Conservation (phyloP, 2,329 filamentous ascomycete species). For the Chaetomium sp. region DNA sequence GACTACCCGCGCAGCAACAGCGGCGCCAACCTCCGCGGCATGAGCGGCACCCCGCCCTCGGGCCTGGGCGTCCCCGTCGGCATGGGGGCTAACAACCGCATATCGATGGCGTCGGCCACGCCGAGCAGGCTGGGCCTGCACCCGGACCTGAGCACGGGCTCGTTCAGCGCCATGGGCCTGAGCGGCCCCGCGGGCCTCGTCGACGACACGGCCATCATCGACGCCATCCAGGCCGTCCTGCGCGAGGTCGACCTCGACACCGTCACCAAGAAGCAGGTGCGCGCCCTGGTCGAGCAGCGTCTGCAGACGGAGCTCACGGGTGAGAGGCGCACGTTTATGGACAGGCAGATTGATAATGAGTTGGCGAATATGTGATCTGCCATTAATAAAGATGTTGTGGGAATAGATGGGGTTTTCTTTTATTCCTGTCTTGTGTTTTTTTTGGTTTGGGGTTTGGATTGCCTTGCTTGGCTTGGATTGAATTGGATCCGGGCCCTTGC, state of each 20-base stretch:
- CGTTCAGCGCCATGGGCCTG: slow-evolving; percentile 58
- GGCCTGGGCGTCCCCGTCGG: slow-evolving; percentile 36
- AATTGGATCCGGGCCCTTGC: not conserved
- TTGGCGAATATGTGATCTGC: slow-evolving; percentile 79
- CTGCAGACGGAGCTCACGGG: slow-evolving; percentile 86
- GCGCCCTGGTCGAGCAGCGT: slow-evolving; percentile 88
- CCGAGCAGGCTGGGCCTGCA: slow-evolving; percentile 46
- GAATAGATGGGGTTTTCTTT: slow-evolving; percentile 1
- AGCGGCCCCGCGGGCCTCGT: slow-evolving; percentile 59
- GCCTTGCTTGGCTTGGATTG: not conserved
- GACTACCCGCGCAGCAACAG: slow-evolving; percentile 56
- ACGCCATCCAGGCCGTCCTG: slow-evolving; percentile 81
- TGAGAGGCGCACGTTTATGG: slow-evolving; percentile 85
- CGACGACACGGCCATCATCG: slow-evolving; percentile 77
- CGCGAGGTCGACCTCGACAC: slow-evolving; percentile 89
- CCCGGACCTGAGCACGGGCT: slow-evolving; percentile 47
- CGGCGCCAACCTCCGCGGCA: slow-evolving; percentile 61
- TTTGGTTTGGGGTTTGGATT: slow-evolving; percentile 10
- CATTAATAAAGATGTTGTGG: not conserved
- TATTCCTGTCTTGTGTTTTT: not conserved
- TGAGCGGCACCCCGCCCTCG: slow-evolving; percentile 51
- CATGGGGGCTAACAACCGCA: slow-evolving; percentile 38
- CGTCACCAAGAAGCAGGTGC: slow-evolving; percentile 98
- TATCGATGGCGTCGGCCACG: slow-evolving; percentile 52
- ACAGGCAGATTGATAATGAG: slow-evolving; percentile 89